Evolutionary conservation across 768 basidiomycete species (phyloP), one percentile per base, ranked within the genome.

Genomic region (Butyriboletus loyo): DNA sequence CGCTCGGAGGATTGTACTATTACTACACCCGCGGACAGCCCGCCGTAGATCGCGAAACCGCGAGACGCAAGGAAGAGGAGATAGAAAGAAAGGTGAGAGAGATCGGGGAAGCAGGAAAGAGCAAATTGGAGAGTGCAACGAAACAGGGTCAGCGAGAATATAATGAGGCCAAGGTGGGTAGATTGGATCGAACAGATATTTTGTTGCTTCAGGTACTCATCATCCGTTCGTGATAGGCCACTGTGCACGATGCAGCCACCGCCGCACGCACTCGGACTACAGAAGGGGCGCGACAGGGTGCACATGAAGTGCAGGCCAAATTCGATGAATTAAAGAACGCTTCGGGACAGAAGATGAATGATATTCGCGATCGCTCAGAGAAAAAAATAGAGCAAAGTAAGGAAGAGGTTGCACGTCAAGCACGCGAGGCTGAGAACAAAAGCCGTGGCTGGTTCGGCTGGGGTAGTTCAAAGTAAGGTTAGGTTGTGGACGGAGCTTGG

Each of bases 361-460:
- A 68, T 17, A 58, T 53, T 1, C 63, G 62, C 44, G 63, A 59
- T 27, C 59, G 47, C 46, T 58, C 67, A 3, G 67, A 71, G 56
- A 54, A 59, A 30, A 65, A 32, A 35, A 42, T 67, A 9, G 67
- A 64, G 13, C 71, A 72, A 39, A 56, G 63, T 0, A 70, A 72
- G 63, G 69, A 62, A 34, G 60, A 55, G 10, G 54, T 54, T 21
- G 49, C 41, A 4, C 64, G 64, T 45, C 66, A 56, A 32, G 62
- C 57, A 14, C 59, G 48, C 31, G 57, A 58, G 19, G 68, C 58
- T 13, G 60, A 68, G 52, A 54, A 57, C 17, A 63, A 66, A 11
- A 39, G 65, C 4, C 70, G 72, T 35, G 60, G 68, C 43, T 73
- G 73, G 72, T 75, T 76, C 24, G 68, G 73, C 14, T 75, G 73